Conservation (phyloP, 257 asterid genomes). For the Verbena officinalis region DNA sequence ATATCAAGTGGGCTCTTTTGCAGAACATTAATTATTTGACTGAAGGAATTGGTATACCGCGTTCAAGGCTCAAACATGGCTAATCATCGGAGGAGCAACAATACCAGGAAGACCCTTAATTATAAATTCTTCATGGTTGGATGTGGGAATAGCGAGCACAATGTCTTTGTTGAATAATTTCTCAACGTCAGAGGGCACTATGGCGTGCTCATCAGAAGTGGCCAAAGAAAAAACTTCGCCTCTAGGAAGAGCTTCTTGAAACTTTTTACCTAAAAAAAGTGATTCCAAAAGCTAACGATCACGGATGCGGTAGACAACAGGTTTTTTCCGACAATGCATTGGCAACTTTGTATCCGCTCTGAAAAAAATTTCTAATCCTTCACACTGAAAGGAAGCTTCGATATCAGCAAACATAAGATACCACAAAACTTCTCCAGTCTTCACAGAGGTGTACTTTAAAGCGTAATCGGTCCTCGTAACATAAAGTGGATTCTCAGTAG, state of each 20-base stretch:
- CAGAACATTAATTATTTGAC: constrained; percentile 50
- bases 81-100: constrained; percentile 33
- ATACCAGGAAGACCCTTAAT: constrained; percentile 41
- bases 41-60: constrained; percentile 46
- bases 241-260: constrained; percentile 55
- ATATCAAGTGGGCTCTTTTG: constrained; percentile 57
- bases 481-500: constrained; percentile 57
- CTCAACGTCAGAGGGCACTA: constrained; percentile 21
- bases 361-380: constrained; percentile 51
- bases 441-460: constrained; percentile 57
- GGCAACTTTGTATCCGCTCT: constrained; percentile 44
- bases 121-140: constrained; percentile 34
- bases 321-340: constrained; percentile 51
- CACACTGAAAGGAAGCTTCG: constrained; percentile 74
- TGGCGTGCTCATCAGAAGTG: constrained; percentile 33
- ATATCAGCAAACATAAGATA: constrained; percentile 72
- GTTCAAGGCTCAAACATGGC: constrained; percentile 47
- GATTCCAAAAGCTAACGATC: constrained; percentile 58
- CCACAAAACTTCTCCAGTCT: constrained; percentile 80
- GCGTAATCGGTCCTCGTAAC: constrained; percentile 80
- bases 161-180: constrained; percentile 38
- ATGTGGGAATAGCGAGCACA: constrained; percentile 49
- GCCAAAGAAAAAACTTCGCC: constrained; percentile 53
- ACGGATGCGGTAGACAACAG: constrained; percentile 62
- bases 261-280: constrained; percentile 42